Evolutionary conservation across 352 stramenopile species (phyloP).

Genomic region (Phytophthora brassicae): DNA sequence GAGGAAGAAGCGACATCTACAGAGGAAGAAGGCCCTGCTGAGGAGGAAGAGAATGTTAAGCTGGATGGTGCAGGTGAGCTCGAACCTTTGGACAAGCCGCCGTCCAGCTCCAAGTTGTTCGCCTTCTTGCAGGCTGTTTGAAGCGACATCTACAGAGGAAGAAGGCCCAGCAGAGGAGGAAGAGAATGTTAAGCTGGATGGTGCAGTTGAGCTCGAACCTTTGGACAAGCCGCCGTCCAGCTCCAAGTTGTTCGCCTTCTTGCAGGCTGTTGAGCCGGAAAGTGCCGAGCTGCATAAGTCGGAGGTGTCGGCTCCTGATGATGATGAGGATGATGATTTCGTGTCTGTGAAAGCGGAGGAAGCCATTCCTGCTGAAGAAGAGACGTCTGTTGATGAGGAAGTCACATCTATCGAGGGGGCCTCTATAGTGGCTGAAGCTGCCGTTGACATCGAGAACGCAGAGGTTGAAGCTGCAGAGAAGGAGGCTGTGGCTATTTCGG

Average conservation of each 20-base stretch:
- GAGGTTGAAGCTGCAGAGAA: constrained; percentile 25
- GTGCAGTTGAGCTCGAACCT: constrained; percentile 13
- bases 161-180: too few species aligned
- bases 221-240: constrained; percentile 35
- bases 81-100: constrained; percentile 26
- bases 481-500: constrained; percentile 15
- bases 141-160: too few species aligned
- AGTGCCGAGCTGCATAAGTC: not conserved
- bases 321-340: constrained; percentile 25
- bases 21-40: constrained; percentile 15
- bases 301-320: constrained; percentile 12
- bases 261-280: constrained; percentile 45
- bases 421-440: not conserved
- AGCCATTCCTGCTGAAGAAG: constrained; percentile 28
- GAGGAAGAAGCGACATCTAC: constrained; percentile 18
- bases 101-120: constrained; percentile 49
- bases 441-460: constrained; percentile 21
- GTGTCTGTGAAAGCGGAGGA: constrained; percentile 34
- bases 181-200: constrained; percentile 12
- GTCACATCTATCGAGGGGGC: constrained; percentile 14
- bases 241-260: constrained; percentile 57
- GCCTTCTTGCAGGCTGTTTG: constrained; percentile 58
- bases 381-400: constrained; percentile 32
- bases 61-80: constrained; percentile 16
- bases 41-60: constrained; percentile 7